Evolutionary conservation across 441 rosid species (phyloP), one percentile per base, ranked within the genome.

Genomic region (Gossypium armourianum): DNA sequence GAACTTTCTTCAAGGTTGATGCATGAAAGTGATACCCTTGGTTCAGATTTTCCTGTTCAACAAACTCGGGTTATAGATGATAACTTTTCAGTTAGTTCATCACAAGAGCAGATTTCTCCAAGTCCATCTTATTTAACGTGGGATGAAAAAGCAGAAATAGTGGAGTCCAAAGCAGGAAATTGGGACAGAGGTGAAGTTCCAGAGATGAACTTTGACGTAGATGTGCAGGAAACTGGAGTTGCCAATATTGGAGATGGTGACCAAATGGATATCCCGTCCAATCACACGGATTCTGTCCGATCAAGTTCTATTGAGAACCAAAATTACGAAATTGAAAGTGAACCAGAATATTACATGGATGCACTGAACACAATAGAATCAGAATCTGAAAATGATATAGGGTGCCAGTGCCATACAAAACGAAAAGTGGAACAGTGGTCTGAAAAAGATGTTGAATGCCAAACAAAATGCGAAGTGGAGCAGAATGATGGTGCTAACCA

Each of bases 281-380:
- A 73, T 73, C 79, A 74, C 32, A 75, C 69, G 52, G 75, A 68
- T 75, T 49, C 69, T 63, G 73, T 28, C 8, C 73, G 70, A 73
- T 82, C 87, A 75, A 74, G 73, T 55, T 68, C 70, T 43, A 53
- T 16, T 57, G 69, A 60, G 62, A 73, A 77, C 16, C 82, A 79
- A 71, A 67, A 68, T 70, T 83, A 82, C 28, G 90, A 86, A 73
- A 72, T 79, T 72, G 98, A 87, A 71, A 93, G 98, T 57, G 97
- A 91, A 81, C 78, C 86, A 23, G 98, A 91, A 29, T 75, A 84
- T 68, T 91, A 68, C 40, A 77, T 84, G 85, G 98, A 93, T 84
- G 98, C 98, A 23, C 93, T 88, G 60, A 91, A 91, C 76, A 84
- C 86, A 8, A 86, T 93, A 28, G 96, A 93, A 72, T 80, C 89